Evolutionary conservation across 1,139 yeast species (phyloP).

Genomic region (Hansenula sp.): DNA sequence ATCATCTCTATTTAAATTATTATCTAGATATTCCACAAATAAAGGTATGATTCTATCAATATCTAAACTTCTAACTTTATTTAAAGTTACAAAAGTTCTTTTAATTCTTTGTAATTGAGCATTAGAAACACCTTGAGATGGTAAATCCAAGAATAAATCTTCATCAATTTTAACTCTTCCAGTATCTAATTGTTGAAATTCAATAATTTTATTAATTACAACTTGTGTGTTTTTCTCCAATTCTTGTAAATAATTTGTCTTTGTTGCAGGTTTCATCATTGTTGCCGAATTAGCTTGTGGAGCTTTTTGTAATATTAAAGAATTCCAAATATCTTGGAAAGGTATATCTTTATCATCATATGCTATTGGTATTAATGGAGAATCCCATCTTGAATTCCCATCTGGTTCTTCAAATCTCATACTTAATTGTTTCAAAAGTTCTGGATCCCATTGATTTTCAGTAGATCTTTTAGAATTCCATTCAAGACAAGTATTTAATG

Average conservation of each 20-base stretch:
- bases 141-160: conserved; percentile 51
- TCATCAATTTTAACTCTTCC: conserved; percentile 44
- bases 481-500: conserved; percentile 53
- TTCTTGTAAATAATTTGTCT: conserved; percentile 72
- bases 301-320: conserved; percentile 57
- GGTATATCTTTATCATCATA: conserved; percentile 58
- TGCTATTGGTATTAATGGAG: conserved; percentile 75
- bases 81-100: conserved; percentile 74
- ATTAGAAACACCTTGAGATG: conserved; percentile 56
- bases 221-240: conserved; percentile 69
- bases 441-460: conserved; percentile 58
- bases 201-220: conserved; percentile 54
- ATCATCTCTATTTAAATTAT: conserved; percentile 29
- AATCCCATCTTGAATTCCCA: conserved; percentile 84
- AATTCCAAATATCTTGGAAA: conserved; percentile 67
- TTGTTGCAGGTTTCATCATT: conserved; percentile 63
- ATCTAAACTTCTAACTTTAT: conserved; percentile 71
- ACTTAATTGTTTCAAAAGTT: conserved; percentile 60
- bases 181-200: conserved; percentile 53
- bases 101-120: conserved; percentile 82
- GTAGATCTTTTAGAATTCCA: conserved; percentile 46
- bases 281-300: conserved; percentile 78
- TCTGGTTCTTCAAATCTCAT: conserved; percentile 96
- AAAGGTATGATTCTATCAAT: conserved; percentile 59
- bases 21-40: conserved; percentile 71